Evolutionary conservation across 2,329 filamentous ascomycete species (phyloP).

Genomic region (Cyanodermella asteris): DNA sequence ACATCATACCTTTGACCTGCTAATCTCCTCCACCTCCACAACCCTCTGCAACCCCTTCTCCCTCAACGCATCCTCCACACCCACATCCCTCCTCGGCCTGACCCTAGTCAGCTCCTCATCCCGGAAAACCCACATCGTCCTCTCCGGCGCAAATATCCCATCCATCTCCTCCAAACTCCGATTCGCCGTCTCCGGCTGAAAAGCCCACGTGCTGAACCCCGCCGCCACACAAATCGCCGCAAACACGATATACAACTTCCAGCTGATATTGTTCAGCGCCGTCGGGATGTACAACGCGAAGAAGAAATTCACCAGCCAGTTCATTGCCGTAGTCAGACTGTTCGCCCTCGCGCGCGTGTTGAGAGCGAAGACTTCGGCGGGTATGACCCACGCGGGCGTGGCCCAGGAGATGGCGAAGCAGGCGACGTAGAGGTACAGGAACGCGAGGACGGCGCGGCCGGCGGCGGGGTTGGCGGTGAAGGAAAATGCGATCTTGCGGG

Average conservation of each 20-base stretch:
- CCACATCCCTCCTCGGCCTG: neutral
- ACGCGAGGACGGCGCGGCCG: conserved; percentile 31
- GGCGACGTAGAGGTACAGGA: conserved; percentile 28
- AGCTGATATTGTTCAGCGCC: conserved; percentile 12
- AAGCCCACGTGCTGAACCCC: conserved; percentile 8
- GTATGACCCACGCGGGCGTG: conserved; percentile 18
- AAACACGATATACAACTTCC: conserved; percentile 10
- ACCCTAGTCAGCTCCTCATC: conserved; percentile 1
- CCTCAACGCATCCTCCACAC: neutral
- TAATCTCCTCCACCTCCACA: no score
- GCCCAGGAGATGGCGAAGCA: conserved; percentile 32
- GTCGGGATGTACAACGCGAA: conserved; percentile 13
- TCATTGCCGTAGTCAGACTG: conserved; percentile 15
- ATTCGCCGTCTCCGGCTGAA: conserved; percentile 32
- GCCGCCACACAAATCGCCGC: conserved; percentile 9
- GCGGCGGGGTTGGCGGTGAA: conserved; percentile 13
- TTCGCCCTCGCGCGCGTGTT: conserved; percentile 16
- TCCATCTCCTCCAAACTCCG: conserved; percentile 33
- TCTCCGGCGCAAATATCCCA: conserved; percentile 24
- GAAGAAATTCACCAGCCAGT: conserved; percentile 17
- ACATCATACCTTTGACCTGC: no score
- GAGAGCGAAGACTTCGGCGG: conserved; percentile 14
- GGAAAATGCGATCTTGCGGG: conserved; percentile 14
- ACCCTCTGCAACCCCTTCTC: no score
- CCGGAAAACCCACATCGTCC: conserved; percentile 1